Conservation (phyloP, 2,329 filamentous ascomycete species). For the Fusarium sp. region DNA sequence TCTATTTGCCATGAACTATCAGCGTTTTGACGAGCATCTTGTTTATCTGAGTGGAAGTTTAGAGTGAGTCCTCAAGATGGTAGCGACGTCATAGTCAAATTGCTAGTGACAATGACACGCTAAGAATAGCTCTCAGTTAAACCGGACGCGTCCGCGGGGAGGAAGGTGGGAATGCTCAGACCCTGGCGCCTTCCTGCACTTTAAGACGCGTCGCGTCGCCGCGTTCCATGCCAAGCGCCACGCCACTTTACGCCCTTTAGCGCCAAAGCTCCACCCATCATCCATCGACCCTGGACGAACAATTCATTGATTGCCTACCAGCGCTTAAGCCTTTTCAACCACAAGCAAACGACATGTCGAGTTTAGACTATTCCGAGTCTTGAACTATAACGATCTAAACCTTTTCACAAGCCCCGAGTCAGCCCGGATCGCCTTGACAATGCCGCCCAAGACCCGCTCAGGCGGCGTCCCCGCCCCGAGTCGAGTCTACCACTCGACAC, state of each 20-base stretch:
- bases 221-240: constrained; percentile 13
- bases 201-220: constrained; percentile 40
- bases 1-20: neutral
- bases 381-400: neutral
- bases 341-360: constrained; percentile 16
- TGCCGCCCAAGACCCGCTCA: constrained; percentile 55
- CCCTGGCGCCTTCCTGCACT: constrained; percentile 19
- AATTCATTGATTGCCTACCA: constrained; percentile 14
- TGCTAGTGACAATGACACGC: neutral
- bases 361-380: neutral
- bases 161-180: neutral
- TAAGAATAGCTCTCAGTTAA: constrained; percentile 9
- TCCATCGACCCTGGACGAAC: constrained; percentile 15
- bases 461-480: constrained; percentile 51
- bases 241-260: constrained; percentile 33
- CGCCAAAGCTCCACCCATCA: constrained; percentile 34
- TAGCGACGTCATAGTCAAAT: neutral
- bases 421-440: constrained; percentile 22
- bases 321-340: neutral
- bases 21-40: neutral
- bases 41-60: neutral
- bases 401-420: neutral
- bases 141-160: neutral
- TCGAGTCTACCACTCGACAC: constrained; percentile 54
- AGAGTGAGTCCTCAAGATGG: neutral